Evolutionary conservation across 2,329 filamentous ascomycete genomes (phyloP).

Genomic region (Fusarium begoniae): DNA sequence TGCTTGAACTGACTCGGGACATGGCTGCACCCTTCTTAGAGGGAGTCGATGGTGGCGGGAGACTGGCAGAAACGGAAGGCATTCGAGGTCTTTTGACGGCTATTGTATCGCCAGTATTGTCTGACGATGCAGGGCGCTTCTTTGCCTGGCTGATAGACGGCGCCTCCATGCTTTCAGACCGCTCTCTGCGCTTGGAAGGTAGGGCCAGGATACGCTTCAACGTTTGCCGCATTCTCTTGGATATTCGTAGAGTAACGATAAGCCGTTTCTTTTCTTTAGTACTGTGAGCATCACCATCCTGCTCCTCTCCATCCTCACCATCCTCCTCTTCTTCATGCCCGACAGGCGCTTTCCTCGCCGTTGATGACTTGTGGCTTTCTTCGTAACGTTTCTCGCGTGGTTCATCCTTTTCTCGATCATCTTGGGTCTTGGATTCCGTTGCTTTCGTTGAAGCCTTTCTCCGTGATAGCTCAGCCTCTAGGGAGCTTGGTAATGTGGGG

Average conservation of each 20-base stretch:
- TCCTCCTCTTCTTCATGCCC: slow-evolving; percentile 48
- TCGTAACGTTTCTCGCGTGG: slow-evolving; percentile 29
- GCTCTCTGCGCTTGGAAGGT: slow-evolving; percentile 47
- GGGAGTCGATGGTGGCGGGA: slow-evolving; percentile 59
- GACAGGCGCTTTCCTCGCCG: slow-evolving; percentile 41
- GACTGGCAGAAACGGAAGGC: slow-evolving; percentile 49
- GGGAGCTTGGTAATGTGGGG: slow-evolving; percentile 62
- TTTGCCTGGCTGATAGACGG: slow-evolving; percentile 49
- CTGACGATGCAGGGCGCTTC: slow-evolving; percentile 58
- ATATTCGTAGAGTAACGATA: slow-evolving; percentile 60
- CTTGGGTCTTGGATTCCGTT: slow-evolving; percentile 17
- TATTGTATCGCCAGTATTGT: slow-evolving; percentile 48
- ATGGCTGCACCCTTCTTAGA: slow-evolving; percentile 61
- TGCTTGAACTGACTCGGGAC: slow-evolving; percentile 63
- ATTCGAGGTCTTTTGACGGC: slow-evolving; percentile 55
- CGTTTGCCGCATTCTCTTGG: slow-evolving; percentile 56
- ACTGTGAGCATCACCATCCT: slow-evolving; percentile 47
- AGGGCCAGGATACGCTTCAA: slow-evolving; percentile 59
- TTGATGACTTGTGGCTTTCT: slow-evolving; percentile 31
- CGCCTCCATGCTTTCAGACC: slow-evolving; percentile 53
- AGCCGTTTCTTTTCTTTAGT: slow-evolving; percentile 42
- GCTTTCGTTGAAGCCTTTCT: slow-evolving; percentile 44
- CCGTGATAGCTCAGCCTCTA: slow-evolving; percentile 54
- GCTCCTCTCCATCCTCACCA: slow-evolving; percentile 44
- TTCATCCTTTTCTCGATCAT: slow-evolving; percentile 37